Conservation (phyloP, 306 rosid species). For the Prunus dulcis region DNA sequence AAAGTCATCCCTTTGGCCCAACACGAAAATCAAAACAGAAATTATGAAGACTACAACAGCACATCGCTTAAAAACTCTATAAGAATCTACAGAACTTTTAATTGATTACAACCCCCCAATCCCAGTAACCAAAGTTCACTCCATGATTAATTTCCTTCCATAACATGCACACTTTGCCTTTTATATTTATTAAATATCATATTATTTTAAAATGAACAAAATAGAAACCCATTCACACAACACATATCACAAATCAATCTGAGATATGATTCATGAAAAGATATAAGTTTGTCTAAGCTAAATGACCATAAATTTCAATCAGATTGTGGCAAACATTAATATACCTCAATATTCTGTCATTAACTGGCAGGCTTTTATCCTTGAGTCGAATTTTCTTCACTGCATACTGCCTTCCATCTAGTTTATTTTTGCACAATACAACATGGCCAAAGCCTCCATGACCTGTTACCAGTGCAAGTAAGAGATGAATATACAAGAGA, state of each 20-base stretch:
- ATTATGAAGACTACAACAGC: not conserved
- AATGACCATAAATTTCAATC: slow-evolving; percentile 8
- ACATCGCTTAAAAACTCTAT: not conserved
- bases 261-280: not conserved
- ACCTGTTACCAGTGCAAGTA: slow-evolving; percentile 42
- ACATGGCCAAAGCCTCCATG: slow-evolving; percentile 99
- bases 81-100: not conserved
- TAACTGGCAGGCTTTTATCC: slow-evolving; percentile 73
- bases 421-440: slow-evolving; percentile 87
- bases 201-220: not conserved
- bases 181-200: not conserved
- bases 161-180: not conserved
- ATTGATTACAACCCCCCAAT: not conserved
- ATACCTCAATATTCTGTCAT: slow-evolving; percentile 89
- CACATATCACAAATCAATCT: slow-evolving; percentile 8
- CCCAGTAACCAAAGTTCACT: not conserved
- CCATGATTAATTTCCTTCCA: not conserved
- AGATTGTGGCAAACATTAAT: slow-evolving; percentile 17
- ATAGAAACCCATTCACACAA: slow-evolving; percentile 1
- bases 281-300: not conserved
- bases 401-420: slow-evolving; percentile 95
- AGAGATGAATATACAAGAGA: not conserved
- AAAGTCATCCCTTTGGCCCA: not conserved
- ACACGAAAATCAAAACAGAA: not conserved
- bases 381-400: slow-evolving; percentile 88